Percentiles rank a stretch among this genome's conserved stretches.
phyloP scores from a whole-genome alignment of 2,329 filamentous ascomycete genomes.

The Aspergillus sp. region DNA sequence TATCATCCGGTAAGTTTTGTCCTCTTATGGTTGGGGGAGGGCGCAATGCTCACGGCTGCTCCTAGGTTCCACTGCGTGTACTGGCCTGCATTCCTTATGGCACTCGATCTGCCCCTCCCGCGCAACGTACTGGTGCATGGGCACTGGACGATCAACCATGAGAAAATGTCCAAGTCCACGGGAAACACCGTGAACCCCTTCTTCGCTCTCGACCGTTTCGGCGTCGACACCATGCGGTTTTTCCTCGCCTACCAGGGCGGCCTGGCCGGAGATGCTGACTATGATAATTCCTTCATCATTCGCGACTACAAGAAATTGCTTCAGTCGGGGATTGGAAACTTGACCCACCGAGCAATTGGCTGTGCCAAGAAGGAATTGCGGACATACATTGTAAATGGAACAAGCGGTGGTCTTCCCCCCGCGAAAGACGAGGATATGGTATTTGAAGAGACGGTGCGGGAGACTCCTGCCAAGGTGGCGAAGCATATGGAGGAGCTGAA shows the following conservation, averaged over 20 bases:
- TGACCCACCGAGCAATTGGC: conserved; percentile 68
- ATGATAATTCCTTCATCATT: conserved; percentile 75
- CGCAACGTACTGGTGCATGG: conserved; percentile 82
- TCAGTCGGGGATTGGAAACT: conserved; percentile 75
- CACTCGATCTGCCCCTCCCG: conserved; percentile 74
- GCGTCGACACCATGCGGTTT: conserved; percentile 82
- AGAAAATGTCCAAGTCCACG: conserved; percentile 95
- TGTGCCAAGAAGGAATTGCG: conserved; percentile 68
- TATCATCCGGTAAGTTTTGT: conserved; percentile 64
- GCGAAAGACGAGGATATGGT: conserved; percentile 28
- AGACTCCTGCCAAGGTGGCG: conserved; percentile 44
- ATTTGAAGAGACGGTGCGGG: conserved; percentile 43
- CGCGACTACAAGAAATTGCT: conserved; percentile 77
- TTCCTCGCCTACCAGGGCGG: conserved; percentile 82
- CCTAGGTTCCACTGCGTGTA: conserved; percentile 86
- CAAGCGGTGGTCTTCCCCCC: conserved; percentile 27
- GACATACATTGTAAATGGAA: conserved; percentile 52
- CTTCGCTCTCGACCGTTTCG: conserved; percentile 85
- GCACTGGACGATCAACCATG: conserved; percentile 88
- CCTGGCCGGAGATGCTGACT: conserved; percentile 75
- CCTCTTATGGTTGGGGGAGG: neutral
- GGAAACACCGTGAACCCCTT: conserved; percentile 96
- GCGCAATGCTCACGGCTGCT: conserved; percentile 17
- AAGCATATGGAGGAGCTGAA: conserved; percentile 63
- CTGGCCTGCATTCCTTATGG: conserved; percentile 95